Evolutionary conservation across 2,329 filamentous ascomycete species (phyloP), one percentile per base, ranked within the genome.

Genomic region (Stemphylium beticola): DNA sequence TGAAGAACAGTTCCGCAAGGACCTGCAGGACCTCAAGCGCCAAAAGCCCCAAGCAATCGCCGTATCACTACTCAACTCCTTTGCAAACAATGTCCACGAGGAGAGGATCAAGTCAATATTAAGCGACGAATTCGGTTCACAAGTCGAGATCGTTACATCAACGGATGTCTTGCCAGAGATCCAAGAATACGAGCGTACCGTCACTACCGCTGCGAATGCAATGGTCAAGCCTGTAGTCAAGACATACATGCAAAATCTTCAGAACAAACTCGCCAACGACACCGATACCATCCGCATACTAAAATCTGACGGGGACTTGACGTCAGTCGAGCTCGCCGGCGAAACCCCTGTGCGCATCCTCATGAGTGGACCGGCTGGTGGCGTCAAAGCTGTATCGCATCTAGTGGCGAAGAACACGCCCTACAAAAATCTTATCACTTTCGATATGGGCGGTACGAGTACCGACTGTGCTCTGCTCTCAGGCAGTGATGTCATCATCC

Each of bases 391-490:
- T 14, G 79, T 81, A 7, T 78, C 78, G 9, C 78, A 81, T 58
- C 70, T 78, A 9, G 75, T 82, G 1, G 72, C 79, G 8, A 76
- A 74, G 37, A 75, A 77, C 47, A 81, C 79, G 0, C 74, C 75
- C 0, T 81, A 77, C 64, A 80, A 79, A 58, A 80, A 81, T 37
- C 66, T 81, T 22, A 80, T 82, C 46, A 81, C 79, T 0, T 70
- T 82, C 11, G 80, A 82, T 47, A 81, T 82, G 78, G 79, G 80
- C n/a, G 80, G 79, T 1, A 82, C 79, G 0, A 80, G 77, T 4
- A 81, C 79, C 0, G 80, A 82, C 49, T 79, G 78, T 54, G 79
- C 79, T 1, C 61, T 82, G 4, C 76, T 82, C 15, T 74, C 75
- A 17, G 71, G 78, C 15, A 76, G 77, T 2, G 74, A 77, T 49